Evolutionary conservation across 345 rosid species (phyloP), one percentile per base, ranked within the genome.

Genomic region (Gossypium thurberi): DNA sequence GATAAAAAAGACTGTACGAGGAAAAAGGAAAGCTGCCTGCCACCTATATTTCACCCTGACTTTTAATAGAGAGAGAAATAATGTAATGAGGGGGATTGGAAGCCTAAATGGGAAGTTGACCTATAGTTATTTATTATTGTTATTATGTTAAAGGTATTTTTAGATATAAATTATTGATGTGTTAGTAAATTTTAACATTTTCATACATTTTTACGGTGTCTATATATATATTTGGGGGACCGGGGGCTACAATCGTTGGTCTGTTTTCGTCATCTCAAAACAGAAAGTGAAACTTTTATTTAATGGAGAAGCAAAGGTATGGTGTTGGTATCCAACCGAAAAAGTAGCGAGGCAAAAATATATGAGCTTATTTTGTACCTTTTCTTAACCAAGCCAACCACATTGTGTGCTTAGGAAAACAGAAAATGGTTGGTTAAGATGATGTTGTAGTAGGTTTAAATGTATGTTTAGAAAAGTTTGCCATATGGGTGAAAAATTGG

Each of bases 321-420:
- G 48, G 11, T 44, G 10, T 44, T 8, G 42, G 4, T 12, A 58
- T 9, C 50, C 50, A 65, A 18, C 52, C n/a, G 11, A 65, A 65
- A 47, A 43, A 20, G 25, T 6, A 33, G 4, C 0, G 17, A 33
- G 21, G 50, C 26, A 42, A 40, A 7, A 17, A 18, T 47, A 7
- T 4, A 51, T 51, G 53, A 44, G n/a, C n/a, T 65, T 12, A 13
- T 20, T 47, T 21, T 21, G 70, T 21, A 4, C 20, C 55, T 65
- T 65, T 66, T 66, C 56, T 66, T 23, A 66, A 66, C 40, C n/a
- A 23, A 4, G 69, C 69, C 52, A 11, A 65, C 51, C 10, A 12
- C 51, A 43, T 42, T 42, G 28, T 65, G 37, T 33, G 37, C 4
- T 44, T 18, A 6, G 40, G 64, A 59, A 59, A 59, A 59, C 15